Base-by-base conservation (phyloP, 2,329 filamentous ascomycete species). In the Furcasterigmium furcatum region DNA sequence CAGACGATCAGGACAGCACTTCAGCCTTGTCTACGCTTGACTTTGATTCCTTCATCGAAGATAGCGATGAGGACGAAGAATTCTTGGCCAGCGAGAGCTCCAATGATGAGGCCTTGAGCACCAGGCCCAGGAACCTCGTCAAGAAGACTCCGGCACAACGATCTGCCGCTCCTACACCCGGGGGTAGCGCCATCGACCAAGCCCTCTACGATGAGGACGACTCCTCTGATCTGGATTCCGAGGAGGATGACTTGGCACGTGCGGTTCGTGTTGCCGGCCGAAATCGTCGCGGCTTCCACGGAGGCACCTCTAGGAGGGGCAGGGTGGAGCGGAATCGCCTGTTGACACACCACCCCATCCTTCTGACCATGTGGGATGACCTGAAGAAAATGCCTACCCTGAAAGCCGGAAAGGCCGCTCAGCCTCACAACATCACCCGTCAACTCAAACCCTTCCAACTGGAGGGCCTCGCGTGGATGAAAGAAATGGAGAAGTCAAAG, bases 381-480 rank as follows among this genome's bases (percentile, higher is more conserved):
- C 71, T 97, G 3, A 73, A 85, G 61, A 74, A 81, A 2, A 77
- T 85, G 54, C 80, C 87, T 1, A 69, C 84, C 16, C 79, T 96
- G 50, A 77, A 81, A 22, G 70, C 74, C 20, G 72, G 67, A 20
- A 74, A 74, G 52, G 87, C 86, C 27, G 69, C 78, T 47, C 90
- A 95, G 59, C 94, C 94, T 4, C 61, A 68, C 8, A 83, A 78
- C 4, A 96, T 99, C 52, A 88, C 79, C 43, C 86, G 92, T 32
- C 85, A 84, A 45, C 75, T 99, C 51, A 96, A 99, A 65, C 85
- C 87, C 1, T 99, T 97, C 62, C 94, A 99, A 60, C 82, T 96
- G 5, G 87, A 96, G 66, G 94, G 94, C 5, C 74, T 99, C 32
- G 85, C 90, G 42, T 99, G 94, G 94, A 95, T 99, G 90, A 82